Evolutionary conservation across 2,329 filamentous ascomycete genomes (phyloP).

Genomic region (Cladosporium sp.): DNA sequence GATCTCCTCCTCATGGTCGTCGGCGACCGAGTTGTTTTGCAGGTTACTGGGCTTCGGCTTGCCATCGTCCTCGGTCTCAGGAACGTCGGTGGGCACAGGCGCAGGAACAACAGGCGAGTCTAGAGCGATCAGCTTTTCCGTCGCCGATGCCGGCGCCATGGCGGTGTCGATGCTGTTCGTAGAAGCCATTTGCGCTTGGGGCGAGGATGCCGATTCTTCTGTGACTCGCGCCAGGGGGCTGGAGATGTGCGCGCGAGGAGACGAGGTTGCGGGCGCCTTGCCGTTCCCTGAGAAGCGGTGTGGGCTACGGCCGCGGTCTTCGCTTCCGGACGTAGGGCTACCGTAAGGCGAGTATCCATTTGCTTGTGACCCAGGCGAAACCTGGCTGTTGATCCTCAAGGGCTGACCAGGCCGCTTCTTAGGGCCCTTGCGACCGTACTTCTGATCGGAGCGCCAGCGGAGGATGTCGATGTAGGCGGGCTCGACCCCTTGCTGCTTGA

Average conservation of each 20-base stretch:
- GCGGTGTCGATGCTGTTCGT: conserved; percentile 21
- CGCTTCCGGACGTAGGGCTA: conserved; percentile 54
- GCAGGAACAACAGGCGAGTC: conserved; percentile 26
- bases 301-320: conserved; percentile 62
- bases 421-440: conserved; percentile 62
- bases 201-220: conserved; percentile 51
- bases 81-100: conserved; percentile 15
- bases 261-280: conserved; percentile 59
- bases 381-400: conserved; percentile 46
- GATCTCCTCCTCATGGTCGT: conserved; percentile 22
- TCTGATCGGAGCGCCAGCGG: conserved; percentile 92
- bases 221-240: conserved; percentile 69
- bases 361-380: conserved; percentile 36
- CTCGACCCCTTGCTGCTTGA: conserved; percentile 82
- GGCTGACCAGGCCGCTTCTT: conserved; percentile 40
- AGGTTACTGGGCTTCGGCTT: conserved; percentile 24
- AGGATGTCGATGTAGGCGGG: conserved; percentile 92
- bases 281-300: conserved; percentile 55
- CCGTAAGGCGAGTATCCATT: conserved; percentile 56
- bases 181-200: conserved; percentile 31
- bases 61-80: conserved; percentile 18
- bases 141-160: conserved; percentile 5
- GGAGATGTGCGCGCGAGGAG: conserved; percentile 59
- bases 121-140: conserved; percentile 24
- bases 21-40: conserved; percentile 29